phyloP scores from a whole-genome alignment of 805 yeast species.

The Cyberlindnera mississippiensis region DNA sequence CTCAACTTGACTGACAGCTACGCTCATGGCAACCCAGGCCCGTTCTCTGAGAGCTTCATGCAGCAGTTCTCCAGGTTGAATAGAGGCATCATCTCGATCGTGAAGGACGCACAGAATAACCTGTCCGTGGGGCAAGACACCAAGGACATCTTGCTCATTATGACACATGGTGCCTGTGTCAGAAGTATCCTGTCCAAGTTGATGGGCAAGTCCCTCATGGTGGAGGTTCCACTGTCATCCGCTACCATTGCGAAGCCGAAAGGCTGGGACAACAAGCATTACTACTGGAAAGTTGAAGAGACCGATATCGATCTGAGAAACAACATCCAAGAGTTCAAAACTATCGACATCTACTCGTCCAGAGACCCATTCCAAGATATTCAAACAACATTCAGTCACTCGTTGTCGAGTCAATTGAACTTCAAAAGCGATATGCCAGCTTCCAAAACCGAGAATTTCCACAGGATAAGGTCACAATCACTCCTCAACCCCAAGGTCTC shows the following conservation, averaged over 20 bases:
- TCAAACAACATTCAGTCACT: constrained; percentile 22
- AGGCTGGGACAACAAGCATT: constrained; percentile 4
- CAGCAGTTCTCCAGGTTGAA: constrained; percentile 35
- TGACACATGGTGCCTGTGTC: constrained; percentile 44
- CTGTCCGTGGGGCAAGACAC: constrained; percentile 26
- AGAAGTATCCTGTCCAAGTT: constrained; percentile 37
- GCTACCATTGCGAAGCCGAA: constrained; percentile 24
- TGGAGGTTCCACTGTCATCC: constrained; percentile 38
- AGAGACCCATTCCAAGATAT: constrained; percentile 25
- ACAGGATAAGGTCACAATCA: constrained; percentile 24
- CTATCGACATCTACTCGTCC: constrained; percentile 19
- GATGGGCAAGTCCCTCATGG: constrained; percentile 34
- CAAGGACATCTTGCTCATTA: constrained; percentile 31
- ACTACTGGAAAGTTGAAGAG: constrained; percentile 23
- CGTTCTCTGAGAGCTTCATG: constrained; percentile 37
- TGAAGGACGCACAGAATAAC: constrained; percentile 24
- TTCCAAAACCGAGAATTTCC: constrained; percentile 12
- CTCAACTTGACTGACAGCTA: constrained; percentile 32
- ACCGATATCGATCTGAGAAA: constrained; percentile 25
- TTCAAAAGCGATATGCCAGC: constrained; percentile 19
- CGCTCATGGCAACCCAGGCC: constrained; percentile 39
- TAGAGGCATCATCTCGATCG: constrained; percentile 31
- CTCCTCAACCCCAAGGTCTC: constrained; percentile 14
- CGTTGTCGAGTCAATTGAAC: constrained; percentile 15
- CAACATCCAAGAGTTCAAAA: constrained; percentile 3